Evolutionary conservation across 2,329 filamentous ascomycete genomes (phyloP).

Genomic region (Cercospora beticola): DNA sequence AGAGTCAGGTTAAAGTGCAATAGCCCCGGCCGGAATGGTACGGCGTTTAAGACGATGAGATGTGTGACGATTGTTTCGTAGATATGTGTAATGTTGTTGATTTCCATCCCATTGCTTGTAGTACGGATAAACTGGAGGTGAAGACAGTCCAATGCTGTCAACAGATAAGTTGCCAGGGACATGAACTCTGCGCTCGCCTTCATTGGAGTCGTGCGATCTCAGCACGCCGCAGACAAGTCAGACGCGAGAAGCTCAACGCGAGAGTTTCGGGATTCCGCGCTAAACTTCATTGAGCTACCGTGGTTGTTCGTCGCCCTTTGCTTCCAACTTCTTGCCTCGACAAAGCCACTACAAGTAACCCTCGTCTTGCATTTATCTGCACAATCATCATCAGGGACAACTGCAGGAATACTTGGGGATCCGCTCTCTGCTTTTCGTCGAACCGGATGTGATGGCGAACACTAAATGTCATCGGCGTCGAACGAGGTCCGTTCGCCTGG

Average conservation of each 20-base stretch:
- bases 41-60: not conserved
- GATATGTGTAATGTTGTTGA: not conserved
- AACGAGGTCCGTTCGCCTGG: not conserved
- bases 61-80: not conserved
- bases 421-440: not conserved
- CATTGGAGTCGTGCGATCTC: not conserved
- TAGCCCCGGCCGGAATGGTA: not conserved
- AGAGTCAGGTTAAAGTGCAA: constrained; percentile 6
- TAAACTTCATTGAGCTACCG: not conserved
- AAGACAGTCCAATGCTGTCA: not conserved
- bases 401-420: not conserved
- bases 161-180: not conserved
- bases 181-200: not conserved
- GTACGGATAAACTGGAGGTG: not conserved
- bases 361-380: not conserved
- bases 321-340: not conserved
- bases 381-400: not conserved
- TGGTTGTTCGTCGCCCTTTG: not conserved
- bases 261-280: not conserved
- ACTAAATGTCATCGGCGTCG: not conserved
- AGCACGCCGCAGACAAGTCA: not conserved
- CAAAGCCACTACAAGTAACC: not conserved
- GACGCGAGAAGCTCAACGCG: not conserved
- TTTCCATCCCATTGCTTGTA: not conserved
- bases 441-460: not conserved